Evolutionary conservation across 345 rosid genomes (phyloP).

Genomic region (Dimocarpus longan): DNA sequence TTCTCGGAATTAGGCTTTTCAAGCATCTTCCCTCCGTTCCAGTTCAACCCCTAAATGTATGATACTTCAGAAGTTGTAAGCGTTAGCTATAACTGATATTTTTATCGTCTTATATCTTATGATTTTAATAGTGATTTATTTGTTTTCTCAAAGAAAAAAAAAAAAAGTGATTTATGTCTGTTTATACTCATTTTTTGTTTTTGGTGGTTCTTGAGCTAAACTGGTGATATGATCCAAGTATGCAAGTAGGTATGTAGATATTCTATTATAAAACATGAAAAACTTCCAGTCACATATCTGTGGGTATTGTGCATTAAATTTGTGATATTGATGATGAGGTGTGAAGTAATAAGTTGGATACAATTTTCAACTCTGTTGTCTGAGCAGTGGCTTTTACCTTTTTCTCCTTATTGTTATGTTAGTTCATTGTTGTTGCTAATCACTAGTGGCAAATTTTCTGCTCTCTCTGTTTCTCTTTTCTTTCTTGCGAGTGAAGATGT

Average conservation of each 20-base stretch:
- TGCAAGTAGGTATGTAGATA: neutral
- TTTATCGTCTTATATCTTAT: neutral
- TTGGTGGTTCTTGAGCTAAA: neutral
- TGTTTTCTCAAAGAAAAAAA: too few relatives aligned
- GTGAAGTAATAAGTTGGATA: neutral
- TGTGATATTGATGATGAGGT: neutral
- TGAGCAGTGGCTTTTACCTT: neutral
- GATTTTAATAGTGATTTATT: neutral
- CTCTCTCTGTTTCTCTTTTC: neutral
- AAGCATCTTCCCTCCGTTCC: conserved; percentile 95
- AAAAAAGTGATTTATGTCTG: neutral
- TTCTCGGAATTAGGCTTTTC: conserved; percentile 91
- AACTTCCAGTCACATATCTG: neutral
- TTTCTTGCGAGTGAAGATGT: neutral
- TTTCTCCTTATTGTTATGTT: neutral
- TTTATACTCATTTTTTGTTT: neutral
- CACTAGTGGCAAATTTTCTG: neutral
- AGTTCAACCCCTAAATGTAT: conserved; percentile 82
- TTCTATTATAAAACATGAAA: neutral
- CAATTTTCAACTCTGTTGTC: neutral
- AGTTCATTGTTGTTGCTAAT: neutral
- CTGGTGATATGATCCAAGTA: neutral
- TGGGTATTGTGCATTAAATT: neutral
- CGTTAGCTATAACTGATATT: neutral
- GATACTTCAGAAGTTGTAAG: conserved; percentile 21